Conservation (phyloP, 2,329 filamentous ascomycete species). For the Colletotrichum scovillei region DNA sequence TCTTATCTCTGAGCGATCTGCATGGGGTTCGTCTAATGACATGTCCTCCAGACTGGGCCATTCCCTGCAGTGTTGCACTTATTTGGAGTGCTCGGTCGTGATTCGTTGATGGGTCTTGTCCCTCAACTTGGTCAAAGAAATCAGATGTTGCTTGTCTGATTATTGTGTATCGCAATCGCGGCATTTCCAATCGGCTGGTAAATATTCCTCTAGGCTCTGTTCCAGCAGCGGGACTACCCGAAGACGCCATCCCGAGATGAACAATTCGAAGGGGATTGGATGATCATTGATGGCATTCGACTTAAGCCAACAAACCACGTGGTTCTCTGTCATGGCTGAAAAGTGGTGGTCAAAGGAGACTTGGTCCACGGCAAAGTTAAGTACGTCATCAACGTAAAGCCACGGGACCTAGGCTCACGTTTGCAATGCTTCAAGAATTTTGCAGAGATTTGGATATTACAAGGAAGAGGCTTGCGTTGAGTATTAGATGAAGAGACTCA, state of each 20-base stretch:
- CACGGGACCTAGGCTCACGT: no score
- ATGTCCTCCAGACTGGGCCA: not conserved
- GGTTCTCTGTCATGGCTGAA: no score
- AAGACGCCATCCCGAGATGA: not conserved
- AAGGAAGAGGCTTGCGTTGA: no score
- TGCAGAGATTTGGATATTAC: no score
- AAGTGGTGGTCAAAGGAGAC: no score
- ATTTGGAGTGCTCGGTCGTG: not conserved
- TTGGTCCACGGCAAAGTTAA: no score
- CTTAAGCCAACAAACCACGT: not conserved
- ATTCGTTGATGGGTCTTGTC: not conserved
- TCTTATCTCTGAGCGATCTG: not conserved
- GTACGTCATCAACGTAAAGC: no score
- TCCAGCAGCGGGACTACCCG: not conserved
- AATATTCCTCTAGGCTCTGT: not conserved
- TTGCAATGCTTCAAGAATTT: no score
- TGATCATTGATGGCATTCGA: not conserved
- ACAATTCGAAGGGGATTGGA: not conserved
- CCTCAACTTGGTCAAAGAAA: not conserved
- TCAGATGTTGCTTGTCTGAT: not conserved
- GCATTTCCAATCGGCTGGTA: not conserved
- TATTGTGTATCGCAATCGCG: not conserved
- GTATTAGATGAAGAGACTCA: no score
- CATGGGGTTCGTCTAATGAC: constrained; percentile 2
- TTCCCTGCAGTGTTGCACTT: not conserved